These are phyloP conservation scores for Lactarius trivialis DNA, from an alignment of 768 basidiomycete genomes.

Conservation along the genomic window DNA sequence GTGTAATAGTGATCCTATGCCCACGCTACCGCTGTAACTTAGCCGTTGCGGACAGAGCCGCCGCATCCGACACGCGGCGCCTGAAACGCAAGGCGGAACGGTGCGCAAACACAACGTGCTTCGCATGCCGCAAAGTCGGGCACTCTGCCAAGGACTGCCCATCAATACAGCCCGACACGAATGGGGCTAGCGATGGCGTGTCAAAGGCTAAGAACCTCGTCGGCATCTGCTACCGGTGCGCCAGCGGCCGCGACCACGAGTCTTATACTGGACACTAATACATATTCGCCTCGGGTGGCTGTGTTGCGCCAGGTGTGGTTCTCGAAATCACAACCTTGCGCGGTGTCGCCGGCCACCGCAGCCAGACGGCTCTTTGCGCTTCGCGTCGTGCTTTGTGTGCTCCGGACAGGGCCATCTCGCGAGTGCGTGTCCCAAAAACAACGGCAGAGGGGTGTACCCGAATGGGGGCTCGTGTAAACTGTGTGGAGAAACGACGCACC, in stretches of 20 bases:
- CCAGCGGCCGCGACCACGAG: neutral
- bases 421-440: constrained; percentile 75
- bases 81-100: constrained; percentile 56
- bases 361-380: constrained; percentile 65
- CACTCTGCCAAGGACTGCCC: constrained; percentile 84
- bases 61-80: constrained; percentile 52
- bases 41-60: constrained; percentile 27
- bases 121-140: constrained; percentile 78
- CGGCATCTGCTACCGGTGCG: constrained; percentile 43
- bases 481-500: constrained; percentile 78
- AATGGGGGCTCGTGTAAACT: constrained; percentile 89
- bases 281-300: too few relatives aligned
- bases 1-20: neutral
- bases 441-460: constrained; percentile 76
- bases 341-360: constrained; percentile 63
- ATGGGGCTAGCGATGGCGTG: constrained; percentile 24
- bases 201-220: constrained; percentile 57
- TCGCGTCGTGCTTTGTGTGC: constrained; percentile 91
- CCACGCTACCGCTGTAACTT: neutral
- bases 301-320: constrained; percentile 60
- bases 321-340: constrained; percentile 70
- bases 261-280: neutral
- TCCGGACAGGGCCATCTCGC: constrained; percentile 79
- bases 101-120: constrained; percentile 60
- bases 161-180: constrained; percentile 29